Evolutionary conservation across 169 alveolate species (phyloP), one percentile per base, ranked within the genome.

Genomic region (Amoebophrya sp.): DNA sequence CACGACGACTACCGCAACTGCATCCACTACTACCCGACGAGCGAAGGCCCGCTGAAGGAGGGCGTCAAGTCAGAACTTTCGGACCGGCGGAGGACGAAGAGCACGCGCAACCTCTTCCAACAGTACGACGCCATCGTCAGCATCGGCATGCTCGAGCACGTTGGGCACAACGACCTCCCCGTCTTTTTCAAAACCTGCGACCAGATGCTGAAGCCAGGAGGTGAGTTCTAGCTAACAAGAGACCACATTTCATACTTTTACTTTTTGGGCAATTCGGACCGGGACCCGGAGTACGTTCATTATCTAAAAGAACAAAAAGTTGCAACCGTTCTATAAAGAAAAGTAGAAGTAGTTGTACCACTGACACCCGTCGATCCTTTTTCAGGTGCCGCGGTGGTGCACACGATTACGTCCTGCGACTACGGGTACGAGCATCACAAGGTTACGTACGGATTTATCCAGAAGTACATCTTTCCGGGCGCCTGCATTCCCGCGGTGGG

Each of bases 401-500:
- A 58, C 34, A 58, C 78, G 29, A 58, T 58, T 16, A 58, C 78
- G 34, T 58, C 78, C 38, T 13, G 23, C 78, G 78, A 58, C 23
- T 58, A 13, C 34, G 78, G 78, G 78, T 58, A 58, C 78, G 78
- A 58, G 78, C 26, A 58, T 29, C 78, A 58, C 34, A 58, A 58
- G 34, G 78, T 58, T 13, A 58, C 78, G 34, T 58, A 58, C 34
- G 78, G 78, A 13, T 58, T 58, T 16, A 58, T 58, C 78, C 78
- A 58, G 78, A 58, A 58, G 78, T 58, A 58, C 34, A 58, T 58
- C 34, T 58, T 58, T 16, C 78, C 78, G 39, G 78, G 78, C 26
- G 78, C 78, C 78, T 58, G 78, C 78, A 58, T 58, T n/a, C 78
- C 78, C 7, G 78, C 78, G 34, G 78, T 58, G 10, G 78, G 78